These are phyloP conservation scores for Withania somnifera DNA, from an alignment of 305 asterid genomes.

Conservation along the genomic window DNA sequence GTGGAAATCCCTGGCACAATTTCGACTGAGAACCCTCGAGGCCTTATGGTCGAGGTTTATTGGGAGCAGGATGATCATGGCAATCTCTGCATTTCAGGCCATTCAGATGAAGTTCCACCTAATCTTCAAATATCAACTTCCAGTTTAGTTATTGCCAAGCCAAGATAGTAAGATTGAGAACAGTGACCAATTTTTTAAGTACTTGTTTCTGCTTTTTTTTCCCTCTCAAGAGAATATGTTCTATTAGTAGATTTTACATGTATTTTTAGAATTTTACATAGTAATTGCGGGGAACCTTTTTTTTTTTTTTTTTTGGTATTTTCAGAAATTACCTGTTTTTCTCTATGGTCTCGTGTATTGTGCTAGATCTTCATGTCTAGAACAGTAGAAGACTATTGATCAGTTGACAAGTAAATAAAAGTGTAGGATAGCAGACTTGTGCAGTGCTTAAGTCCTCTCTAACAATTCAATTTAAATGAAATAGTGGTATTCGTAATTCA, in stretches of 20 bases:
- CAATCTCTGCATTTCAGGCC: conserved; percentile 33
- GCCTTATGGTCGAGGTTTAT: conserved; percentile 29
- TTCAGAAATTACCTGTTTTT: neutral
- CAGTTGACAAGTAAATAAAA: neutral
- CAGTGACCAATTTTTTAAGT: neutral
- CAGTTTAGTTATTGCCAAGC: neutral
- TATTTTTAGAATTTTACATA: neutral
- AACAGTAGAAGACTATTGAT: neutral
- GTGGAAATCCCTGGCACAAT: conserved; percentile 27
- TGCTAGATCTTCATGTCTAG: neutral
- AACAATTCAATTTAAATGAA: neutral
- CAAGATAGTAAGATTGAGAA: neutral
- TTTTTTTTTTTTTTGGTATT: neutral
- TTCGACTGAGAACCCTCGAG: conserved; percentile 19
- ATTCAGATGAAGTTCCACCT: conserved; percentile 24
- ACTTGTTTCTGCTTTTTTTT: neutral
- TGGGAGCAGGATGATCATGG: conserved; percentile 37
- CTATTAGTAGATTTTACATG: neutral
- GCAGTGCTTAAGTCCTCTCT: neutral
- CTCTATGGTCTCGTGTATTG: neutral
- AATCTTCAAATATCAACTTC: conserved; percentile 8
- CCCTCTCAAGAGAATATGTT: neutral
- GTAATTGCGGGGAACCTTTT: neutral
- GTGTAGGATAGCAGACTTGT: no score
- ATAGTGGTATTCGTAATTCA: neutral